These are phyloP conservation scores for Fusarium sp. DNA, from an alignment of 2,329 filamentous ascomycete genomes.

Conservation along the genomic window DNA sequence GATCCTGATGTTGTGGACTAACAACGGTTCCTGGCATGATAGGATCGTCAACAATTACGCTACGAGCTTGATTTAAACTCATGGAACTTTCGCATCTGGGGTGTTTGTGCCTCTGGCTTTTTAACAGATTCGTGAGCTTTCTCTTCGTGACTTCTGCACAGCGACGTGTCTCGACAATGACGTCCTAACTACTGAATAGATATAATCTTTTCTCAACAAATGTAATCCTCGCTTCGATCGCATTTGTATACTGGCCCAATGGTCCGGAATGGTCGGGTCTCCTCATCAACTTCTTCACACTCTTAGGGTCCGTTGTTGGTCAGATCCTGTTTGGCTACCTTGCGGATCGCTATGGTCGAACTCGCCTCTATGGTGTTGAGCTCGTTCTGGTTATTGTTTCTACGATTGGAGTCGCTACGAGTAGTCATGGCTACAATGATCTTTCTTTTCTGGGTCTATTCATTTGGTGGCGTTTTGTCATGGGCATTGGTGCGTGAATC, in stretches of 20 bases:
- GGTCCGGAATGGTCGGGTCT: conserved; percentile 58
- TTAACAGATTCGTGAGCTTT: conserved; percentile 63
- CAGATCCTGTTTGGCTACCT: conserved; percentile 66
- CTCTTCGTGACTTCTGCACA: not conserved
- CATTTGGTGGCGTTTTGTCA: conserved; percentile 66
- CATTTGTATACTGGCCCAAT: conserved; percentile 65
- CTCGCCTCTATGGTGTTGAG: conserved; percentile 67
- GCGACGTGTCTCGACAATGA: not conserved
- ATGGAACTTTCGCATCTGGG: conserved; percentile 67
- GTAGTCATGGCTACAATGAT: conserved; percentile 61
- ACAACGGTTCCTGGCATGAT: conserved; percentile 21
- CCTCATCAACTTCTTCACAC: conserved; percentile 64
- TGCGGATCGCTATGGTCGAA: conserved; percentile 66
- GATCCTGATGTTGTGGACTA: conserved; percentile 17
- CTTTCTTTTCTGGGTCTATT: conserved; percentile 64
- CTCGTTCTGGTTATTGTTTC: conserved; percentile 67
- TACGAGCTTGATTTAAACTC: conserved; percentile 66
- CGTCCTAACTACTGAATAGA: conserved; percentile 45
- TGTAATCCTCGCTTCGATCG: conserved; percentile 64
- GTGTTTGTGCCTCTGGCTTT: conserved; percentile 66
- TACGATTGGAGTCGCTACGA: conserved; percentile 67
- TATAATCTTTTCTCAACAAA: conserved; percentile 68
- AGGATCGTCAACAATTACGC: conserved; percentile 64
- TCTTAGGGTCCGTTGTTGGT: conserved; percentile 64
- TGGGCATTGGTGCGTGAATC: conserved; percentile 59